Evolutionary conservation across 495 filamentous ascomycete species (phyloP), one percentile per base, ranked within the genome.

Genomic region (Podospora anserina): DNA sequence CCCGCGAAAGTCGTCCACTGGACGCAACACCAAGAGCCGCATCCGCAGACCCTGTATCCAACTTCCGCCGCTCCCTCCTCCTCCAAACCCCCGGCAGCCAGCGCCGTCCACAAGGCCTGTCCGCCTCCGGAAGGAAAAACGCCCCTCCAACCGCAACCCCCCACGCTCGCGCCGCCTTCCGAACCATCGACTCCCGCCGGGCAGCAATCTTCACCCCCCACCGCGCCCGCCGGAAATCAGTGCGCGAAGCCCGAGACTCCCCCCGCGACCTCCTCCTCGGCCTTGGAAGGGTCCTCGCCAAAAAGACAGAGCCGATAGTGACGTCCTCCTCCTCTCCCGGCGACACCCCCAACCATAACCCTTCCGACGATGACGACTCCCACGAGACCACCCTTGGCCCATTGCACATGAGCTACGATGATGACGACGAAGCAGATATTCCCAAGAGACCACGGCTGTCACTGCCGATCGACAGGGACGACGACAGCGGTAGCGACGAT

Each of bases 211-310:
- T 88, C 67, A 94, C 91, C 0, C 91, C 92, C 23, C 76, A 78
- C 28, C 89, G 85, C 27, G 82, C 86, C n/a, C 85, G 90, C 3
- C 82, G 91, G 63, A 84, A 84, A 66, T 93, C 90, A 70, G 81
- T 86, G 23, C 83, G 88, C 55, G 81, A 89, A 68, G 88, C 90
- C 73, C 85, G 91, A 58, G 91, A 93, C 76, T 92, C 92, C 5
- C 91, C 91, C 5, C 87, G 91, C 65, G 88, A 93, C 74, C 81
- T 88, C 23, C 75, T 94, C 32, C 84, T 87, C 30, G 86, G 88
- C 64, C 81, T 95, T 11, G 89, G 90, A 64, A 86, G 82, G 78
- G 81, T 86, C 78, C 80, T 95, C 26, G 90, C 90, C 2, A 85
- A 83, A 0, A 82, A 78, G 3, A 86, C 88, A 0, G 74, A 85